Conservation (phyloP, 345 rosid species). For the Ailanthus altissimus region DNA sequence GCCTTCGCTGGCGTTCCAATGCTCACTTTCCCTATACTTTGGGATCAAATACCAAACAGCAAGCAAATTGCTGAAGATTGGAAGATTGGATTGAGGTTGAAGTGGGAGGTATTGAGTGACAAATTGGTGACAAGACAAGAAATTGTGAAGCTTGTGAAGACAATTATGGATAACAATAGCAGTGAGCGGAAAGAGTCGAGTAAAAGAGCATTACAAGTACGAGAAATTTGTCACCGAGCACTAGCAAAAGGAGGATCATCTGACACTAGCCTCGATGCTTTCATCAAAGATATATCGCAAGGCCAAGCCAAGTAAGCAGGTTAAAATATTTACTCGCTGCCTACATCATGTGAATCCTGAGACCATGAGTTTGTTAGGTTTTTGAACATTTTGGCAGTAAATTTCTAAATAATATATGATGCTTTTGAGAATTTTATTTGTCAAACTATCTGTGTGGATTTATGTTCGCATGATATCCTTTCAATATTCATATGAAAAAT, state of each 20-base stretch:
- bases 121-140: constrained; percentile 28
- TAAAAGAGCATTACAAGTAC: constrained; percentile 22
- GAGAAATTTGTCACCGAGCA: constrained; percentile 18
- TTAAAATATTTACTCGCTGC: no score
- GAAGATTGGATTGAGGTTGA: constrained; percentile 42
- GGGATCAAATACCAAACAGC: constrained; percentile 34
- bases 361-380: no score
- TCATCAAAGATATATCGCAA: constrained; percentile 8
- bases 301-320: no score
- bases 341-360: no score
- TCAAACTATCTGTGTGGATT: no score
- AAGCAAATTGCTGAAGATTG: constrained; percentile 40
- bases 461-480: no score
- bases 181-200: constrained; percentile 29
- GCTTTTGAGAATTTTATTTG: no score
- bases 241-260: constrained; percentile 33
- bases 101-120: neutral
- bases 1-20: constrained; percentile 41
- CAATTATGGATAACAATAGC: constrained; percentile 27
- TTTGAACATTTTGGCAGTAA: no score
- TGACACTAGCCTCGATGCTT: constrained; percentile 1
- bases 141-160: constrained; percentile 21
- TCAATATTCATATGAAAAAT: no score
- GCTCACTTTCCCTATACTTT: constrained; percentile 39
- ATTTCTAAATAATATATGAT: no score